Conservation (phyloP, 164 flowering plant genomes). For the Umbilicus rupestris region DNA sequence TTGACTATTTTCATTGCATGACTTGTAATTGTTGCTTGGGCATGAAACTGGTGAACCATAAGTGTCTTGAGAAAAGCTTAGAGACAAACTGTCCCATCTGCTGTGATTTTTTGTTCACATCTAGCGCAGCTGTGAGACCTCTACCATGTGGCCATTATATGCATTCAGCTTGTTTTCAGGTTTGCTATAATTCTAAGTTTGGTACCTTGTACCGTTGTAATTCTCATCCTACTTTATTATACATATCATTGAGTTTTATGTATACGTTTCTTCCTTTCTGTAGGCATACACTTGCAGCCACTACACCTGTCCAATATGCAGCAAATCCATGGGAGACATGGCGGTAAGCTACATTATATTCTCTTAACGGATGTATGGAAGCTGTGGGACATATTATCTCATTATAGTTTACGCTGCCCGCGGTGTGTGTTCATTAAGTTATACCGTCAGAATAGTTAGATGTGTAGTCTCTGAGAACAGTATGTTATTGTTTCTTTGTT, state of each 20-base stretch:
- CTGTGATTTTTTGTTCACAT: conserved; percentile 87
- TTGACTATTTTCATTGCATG: conserved; percentile 95
- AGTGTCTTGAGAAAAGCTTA: conserved; percentile 84
- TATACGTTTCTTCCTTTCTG: not conserved
- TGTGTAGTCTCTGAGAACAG: too few species aligned
- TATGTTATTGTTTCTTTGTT: too few species aligned
- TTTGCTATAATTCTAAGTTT: conserved; percentile 13
- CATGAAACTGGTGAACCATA: conserved; percentile 65
- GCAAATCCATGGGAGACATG: conserved; percentile 98
- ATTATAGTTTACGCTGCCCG: too few species aligned
- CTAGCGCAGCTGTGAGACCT: conserved; percentile 81
- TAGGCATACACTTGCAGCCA: conserved; percentile 95
- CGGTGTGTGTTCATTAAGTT: too few species aligned
- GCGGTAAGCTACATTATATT: conserved; percentile 42
- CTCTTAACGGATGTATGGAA: not conserved
- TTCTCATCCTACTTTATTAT: conserved; percentile 1
- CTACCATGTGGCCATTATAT: conserved; percentile 98
- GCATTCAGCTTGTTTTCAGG: conserved; percentile 99
- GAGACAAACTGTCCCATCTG: conserved; percentile 97
- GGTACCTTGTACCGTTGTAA: not conserved
- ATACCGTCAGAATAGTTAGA: too few species aligned
- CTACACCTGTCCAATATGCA: conserved; percentile 91
- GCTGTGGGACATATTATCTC: not conserved
- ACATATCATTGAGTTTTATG: too few species aligned
- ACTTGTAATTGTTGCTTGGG: conserved; percentile 90